Base-by-base conservation (phyloP, 441 rosid species). In the Erodium moschatum region DNA sequence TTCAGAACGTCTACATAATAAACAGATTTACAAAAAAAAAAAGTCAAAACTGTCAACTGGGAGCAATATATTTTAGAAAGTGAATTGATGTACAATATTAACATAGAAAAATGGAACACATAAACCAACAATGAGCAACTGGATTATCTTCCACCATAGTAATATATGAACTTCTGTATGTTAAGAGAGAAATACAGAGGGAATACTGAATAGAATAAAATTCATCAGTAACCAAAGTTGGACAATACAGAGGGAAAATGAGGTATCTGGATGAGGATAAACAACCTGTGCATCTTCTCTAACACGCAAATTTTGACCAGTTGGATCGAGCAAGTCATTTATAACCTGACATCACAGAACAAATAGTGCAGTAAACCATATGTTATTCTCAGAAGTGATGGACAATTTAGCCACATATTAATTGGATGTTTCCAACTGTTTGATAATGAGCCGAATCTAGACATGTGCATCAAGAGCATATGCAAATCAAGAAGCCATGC, bases 241-340 rank as follows among this genome's bases (percentile, higher is more conserved):
- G 54, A 48, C 5, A 15, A 48, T 48, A 44, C 4, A 44, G 11
- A 44, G 50, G 60, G 27, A 33, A 69, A 31, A 66, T 20, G 8
- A 68, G 13, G 16, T 38, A 38, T 31, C 20, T 42, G 21, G 6
- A 60, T 18, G 52, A 65, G 50, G 6, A n/a, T 48, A 48, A 75
- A n/a, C 52, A 68, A 90, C 98, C 98, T 93, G 98, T 42, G 88
- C 85, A 85, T 93, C 98, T 83, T 93, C 98, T 80, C 98, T 87
- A 44, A 93, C 89, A 1, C 97, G 98, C 86, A 93, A 86, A 81
- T 93, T 90, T 84, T 93, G 98, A 75, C 98, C 96, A 0, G 95
- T 93, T 71, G 98, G 98, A 87, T 93, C 96, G 77, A 93, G 92
- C 76, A 93, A 85, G 86, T 93, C 98, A 76, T 93, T 93, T 79